Evolutionary conservation across 306 rosid genomes (phyloP), one percentile per base, ranked within the genome.

Genomic region (Quercus suber): DNA sequence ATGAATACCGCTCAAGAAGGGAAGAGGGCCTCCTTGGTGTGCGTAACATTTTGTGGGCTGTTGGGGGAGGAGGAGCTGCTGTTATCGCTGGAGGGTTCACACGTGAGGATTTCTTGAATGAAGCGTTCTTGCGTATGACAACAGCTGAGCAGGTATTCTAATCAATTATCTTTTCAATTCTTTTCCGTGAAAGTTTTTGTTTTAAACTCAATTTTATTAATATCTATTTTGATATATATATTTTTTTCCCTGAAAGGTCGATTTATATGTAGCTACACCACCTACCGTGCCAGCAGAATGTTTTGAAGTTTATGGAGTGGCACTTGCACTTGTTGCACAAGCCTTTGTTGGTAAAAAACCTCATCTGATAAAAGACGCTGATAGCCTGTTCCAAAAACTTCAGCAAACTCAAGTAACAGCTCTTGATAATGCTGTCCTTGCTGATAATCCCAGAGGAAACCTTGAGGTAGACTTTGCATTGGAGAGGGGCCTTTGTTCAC

Each of bases 31-130:
- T 95, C 57, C 94, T 86, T 60, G 97, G 98, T 80, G 94, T 93
- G 56, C 92, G 96, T 71, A 95, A 93, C 86, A 91, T 95, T 77
- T 75, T 95, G 82, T 95, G 98, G 98, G 89, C 97, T 18, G 98
- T 93, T 82, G 99, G 99, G 75, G 98, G 98, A 78, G 99, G 99
- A 6, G 99, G 99, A 41, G 99, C 99, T 55, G 97, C 94, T 73
- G 96, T 97, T 23, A 84, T 93, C 75, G 97, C 92, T 73, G 99
- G 98, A 73, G 95, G 98, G 73, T 93, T 87, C 84, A 89, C 94
- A 20, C 98, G 96, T 49, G 99, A 95, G 82, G 90, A 87, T 80
- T 95, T 91, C 81, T 85, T 91, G 98, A 93, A 91, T 56, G 92
- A 88, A 87, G 94, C 93, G 31, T 93, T 92, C 80, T 79, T 84